These are phyloP conservation scores for Scheffersomyces parashehatae DNA, from an alignment of 1,139 yeast genomes.

Conservation along the genomic window DNA sequence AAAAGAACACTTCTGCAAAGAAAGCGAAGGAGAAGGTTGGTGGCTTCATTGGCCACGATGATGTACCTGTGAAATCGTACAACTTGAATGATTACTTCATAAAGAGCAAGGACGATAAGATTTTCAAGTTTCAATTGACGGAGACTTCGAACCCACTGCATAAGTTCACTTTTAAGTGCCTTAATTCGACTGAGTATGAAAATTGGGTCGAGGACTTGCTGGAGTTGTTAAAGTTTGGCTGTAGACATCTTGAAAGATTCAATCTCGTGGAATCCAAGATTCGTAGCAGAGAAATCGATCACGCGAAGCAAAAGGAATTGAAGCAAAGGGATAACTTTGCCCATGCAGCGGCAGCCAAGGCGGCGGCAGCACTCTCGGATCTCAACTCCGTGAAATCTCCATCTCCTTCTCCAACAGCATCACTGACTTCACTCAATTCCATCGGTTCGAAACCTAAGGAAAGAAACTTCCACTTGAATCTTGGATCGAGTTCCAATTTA, in stretches of 20 bases:
- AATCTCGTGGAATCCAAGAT: slow-evolving; percentile 33
- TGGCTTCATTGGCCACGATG: slow-evolving; percentile 44
- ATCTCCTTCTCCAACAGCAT: neutral
- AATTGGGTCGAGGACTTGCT: slow-evolving; percentile 42
- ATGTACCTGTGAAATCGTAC: slow-evolving; percentile 43
- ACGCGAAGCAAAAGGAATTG: slow-evolving; percentile 9
- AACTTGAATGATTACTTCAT: slow-evolving; percentile 43
- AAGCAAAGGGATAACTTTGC: slow-evolving; percentile 5
- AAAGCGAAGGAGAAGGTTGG: slow-evolving; percentile 33
- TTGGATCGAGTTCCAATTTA: neutral
- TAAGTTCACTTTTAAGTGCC: slow-evolving; percentile 43
- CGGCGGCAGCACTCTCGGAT: neutral
- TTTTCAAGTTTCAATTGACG: slow-evolving; percentile 36
- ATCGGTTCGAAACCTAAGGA: neutral
- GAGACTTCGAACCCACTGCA: slow-evolving; percentile 29
- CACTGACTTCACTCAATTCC: too few species aligned
- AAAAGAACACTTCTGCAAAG: slow-evolving; percentile 4
- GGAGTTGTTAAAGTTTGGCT: slow-evolving; percentile 40
- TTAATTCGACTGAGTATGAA: slow-evolving; percentile 28
- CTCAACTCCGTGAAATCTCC: neutral
- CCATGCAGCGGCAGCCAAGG: neutral
- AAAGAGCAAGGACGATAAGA: slow-evolving; percentile 33
- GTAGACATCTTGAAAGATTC: slow-evolving; percentile 36
- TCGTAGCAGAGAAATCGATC: slow-evolving; percentile 16
- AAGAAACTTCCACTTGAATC: neutral